Percentiles rank a stretch among this genome's conserved stretches.
Evolutionary conservation across 345 rosid genomes (phyloP).

Genomic region (Orychophragmus violaceus): DNA sequence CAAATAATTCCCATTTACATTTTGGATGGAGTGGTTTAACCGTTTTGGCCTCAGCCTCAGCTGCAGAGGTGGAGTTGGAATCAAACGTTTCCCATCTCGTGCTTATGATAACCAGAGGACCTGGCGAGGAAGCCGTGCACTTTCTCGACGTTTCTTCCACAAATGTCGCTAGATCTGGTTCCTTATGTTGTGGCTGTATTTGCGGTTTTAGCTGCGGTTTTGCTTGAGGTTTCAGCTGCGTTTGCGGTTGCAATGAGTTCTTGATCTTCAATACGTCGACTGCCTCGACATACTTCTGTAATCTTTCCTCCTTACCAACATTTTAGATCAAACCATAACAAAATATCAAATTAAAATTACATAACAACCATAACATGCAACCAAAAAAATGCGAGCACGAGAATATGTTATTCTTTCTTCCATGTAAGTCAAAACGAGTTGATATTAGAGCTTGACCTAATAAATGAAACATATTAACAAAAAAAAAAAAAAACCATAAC

Average conservation of each 20-base stretch:
- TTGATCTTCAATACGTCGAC: slow-evolving; percentile 75
- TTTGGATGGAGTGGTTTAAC: slow-evolving; percentile 41
- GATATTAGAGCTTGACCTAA: too few species aligned
- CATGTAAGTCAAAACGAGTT: too few species aligned
- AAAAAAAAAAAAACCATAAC: too few species aligned
- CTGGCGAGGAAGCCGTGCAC: slow-evolving; percentile 35
- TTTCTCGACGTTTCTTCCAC: slow-evolving; percentile 32
- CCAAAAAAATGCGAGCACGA: too few species aligned
- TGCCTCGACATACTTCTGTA: slow-evolving; percentile 80
- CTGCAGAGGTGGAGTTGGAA: slow-evolving; percentile 33
- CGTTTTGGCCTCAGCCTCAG: slow-evolving; percentile 24
- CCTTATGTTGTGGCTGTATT: background rate
- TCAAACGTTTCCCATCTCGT: slow-evolving; percentile 93
- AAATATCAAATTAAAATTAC: background rate
- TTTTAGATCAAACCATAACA: background rate
- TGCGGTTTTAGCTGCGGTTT: slow-evolving; percentile 30
- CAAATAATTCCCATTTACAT: slow-evolving; percentile 72
- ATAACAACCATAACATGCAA: too few species aligned
- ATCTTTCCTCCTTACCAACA: slow-evolving; percentile 59
- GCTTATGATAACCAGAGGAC: slow-evolving; percentile 51
- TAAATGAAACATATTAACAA: too few species aligned
- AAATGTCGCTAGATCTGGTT: background rate
- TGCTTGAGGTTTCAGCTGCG: background rate
- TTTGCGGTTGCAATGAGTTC: slow-evolving; percentile 39
- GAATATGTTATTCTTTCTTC: too few species aligned